Percentiles rank a stretch among this genome's conserved stretches.
Conservation (phyloP, 2,329 filamentous ascomycete genomes). For the Bipolaris victoriae region DNA sequence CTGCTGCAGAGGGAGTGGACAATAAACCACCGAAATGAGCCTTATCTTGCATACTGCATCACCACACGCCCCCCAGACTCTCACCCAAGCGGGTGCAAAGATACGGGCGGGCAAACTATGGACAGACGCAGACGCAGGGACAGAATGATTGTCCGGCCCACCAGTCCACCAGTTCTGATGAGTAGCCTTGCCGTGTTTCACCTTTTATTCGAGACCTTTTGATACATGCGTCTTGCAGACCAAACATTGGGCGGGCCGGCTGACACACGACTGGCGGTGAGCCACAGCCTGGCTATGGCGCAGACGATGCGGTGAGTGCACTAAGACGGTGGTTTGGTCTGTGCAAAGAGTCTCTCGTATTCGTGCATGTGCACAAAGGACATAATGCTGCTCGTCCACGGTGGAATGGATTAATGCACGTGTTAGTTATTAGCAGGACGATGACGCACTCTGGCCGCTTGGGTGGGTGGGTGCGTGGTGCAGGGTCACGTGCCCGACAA, state of each 20-base stretch:
- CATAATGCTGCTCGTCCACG: too few species aligned
- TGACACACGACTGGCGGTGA: constrained; percentile 28
- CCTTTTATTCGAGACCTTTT: background rate
- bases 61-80: background rate
- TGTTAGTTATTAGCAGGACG: background rate
- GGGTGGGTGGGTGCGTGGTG: constrained; percentile 20
- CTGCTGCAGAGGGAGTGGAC: background rate
- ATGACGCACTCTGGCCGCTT: constrained; percentile 8
- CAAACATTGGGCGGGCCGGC: background rate
- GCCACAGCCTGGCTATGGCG: constrained; percentile 13
- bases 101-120: background rate
- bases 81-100: background rate
- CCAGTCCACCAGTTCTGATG: background rate
- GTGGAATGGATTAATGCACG: too few species aligned
- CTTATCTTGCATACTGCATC: background rate
- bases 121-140: constrained; percentile 1
- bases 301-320: constrained; percentile 16
- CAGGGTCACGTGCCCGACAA: constrained; percentile 15
- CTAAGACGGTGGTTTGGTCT: too few species aligned
- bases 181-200: background rate
- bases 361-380: too few species aligned
- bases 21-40: background rate
- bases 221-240: too few species aligned
- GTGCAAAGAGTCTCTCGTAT: too few species aligned
- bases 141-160: constrained; percentile 4